Evolutionary conservation across 164 flowering plant species (phyloP).

Genomic region (Vitis amurensis): DNA sequence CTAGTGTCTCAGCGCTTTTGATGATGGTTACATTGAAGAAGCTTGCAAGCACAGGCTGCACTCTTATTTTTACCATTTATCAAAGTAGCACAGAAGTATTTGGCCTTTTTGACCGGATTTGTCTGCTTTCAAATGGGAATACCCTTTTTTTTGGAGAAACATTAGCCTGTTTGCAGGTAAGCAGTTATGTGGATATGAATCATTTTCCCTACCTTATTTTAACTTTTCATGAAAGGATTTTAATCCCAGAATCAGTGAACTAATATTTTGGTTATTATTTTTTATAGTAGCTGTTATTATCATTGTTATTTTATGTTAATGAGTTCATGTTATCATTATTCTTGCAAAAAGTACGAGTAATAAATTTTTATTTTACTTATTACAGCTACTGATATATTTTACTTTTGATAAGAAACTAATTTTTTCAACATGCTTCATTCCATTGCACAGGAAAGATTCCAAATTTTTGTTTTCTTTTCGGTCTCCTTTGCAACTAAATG

Average conservation of each 20-base stretch:
- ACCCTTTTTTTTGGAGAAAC: slow-evolving; percentile 98
- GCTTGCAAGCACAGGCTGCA: slow-evolving; percentile 95
- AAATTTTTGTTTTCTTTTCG: neutral
- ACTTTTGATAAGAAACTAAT: too few species aligned
- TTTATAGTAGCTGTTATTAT: too few species aligned
- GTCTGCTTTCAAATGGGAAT: slow-evolving; percentile 97
- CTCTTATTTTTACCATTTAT: slow-evolving; percentile 82
- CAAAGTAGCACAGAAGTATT: slow-evolving; percentile 99
- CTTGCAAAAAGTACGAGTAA: too few species aligned
- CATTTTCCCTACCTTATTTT: neutral
- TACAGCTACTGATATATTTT: too few species aligned
- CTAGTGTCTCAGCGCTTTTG: slow-evolving; percentile 94
- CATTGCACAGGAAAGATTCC: neutral
- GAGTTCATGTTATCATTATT: too few species aligned
- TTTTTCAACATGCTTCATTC: neutral
- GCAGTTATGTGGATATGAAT: neutral
- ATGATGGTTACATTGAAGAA: slow-evolving; percentile 99
- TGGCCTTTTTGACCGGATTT: slow-evolving; percentile 97
- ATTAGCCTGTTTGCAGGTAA: slow-evolving; percentile 95
- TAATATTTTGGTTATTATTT: too few species aligned
- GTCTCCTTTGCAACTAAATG: neutral
- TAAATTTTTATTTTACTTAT: too few species aligned
- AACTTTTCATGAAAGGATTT: slow-evolving; percentile 1
- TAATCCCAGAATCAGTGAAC: neutral
- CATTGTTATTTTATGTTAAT: too few species aligned